Evolutionary conservation across 2,329 filamentous ascomycete genomes (phyloP), one percentile per base, ranked within the genome.

Genomic region (Trichoderma breve): DNA sequence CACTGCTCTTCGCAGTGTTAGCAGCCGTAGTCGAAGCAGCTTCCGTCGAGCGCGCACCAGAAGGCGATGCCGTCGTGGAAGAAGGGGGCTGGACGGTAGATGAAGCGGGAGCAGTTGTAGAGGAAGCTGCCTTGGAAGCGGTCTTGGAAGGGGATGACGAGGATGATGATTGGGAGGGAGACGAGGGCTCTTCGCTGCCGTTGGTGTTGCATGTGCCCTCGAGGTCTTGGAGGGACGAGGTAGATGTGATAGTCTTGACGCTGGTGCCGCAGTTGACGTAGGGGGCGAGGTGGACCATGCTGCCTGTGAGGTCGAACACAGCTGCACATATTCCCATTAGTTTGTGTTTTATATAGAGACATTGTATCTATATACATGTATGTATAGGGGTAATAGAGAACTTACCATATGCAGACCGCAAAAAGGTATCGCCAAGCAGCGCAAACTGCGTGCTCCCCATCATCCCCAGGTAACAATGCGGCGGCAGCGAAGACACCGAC

Each of bases 381-480:
- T 18, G 6, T 0, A 32, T 18, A 34, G 6, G 53, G 30, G 6
- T 0, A 36, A n/a, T 18, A 60, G 1, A 15, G 1, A 77, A 77
- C 80, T 32, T 72, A 86, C 84, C 81, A 74, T 88, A 88, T 5
- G 84, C 85, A 12, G 84, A 86, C 32, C 86, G 83, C 73, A 88
- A 73, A 77, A 88, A 86, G 1, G 86, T 87, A 74, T 88, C 86
- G 8, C 86, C 86, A 12, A 88, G 79, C n/a, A 88, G 77, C 14
- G 82, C 79, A 74, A 87, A 88, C 32, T 82, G 80, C 7, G 81
- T 78, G 74, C 82, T 86, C 9, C 84, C 81, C 73, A 82, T 81
- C 73, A 88, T 83, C 8, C 86, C 86, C n/a, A 88, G 78, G 70
- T 84, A 86, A 75, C 86, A 88, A 12, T 77, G 77, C 14, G 79